These are phyloP conservation scores for Pyricularia pennisetigena DNA, from an alignment of 2,329 filamentous ascomycete species.

Conservation along the genomic window DNA sequence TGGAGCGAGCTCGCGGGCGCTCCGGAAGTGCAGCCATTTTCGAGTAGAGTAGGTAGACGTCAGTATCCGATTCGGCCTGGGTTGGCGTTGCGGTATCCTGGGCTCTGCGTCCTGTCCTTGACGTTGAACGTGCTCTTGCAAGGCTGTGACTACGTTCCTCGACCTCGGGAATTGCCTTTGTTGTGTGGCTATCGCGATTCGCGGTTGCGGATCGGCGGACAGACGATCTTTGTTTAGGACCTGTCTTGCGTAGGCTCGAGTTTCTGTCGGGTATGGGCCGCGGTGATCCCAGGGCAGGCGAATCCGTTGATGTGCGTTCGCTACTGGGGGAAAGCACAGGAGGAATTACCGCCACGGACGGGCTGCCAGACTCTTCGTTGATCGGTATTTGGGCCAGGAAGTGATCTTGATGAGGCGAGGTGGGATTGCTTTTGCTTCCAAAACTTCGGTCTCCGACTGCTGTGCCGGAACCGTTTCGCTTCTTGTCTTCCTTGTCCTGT, in stretches of 20 bases:
- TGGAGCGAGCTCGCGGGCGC: conserved; percentile 4
- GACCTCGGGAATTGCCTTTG: conserved; percentile 27
- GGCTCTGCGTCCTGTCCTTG: background rate
- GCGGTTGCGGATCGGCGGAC: conserved; percentile 27
- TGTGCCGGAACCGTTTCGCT: conserved; percentile 35
- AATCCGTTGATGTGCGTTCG: conserved; percentile 16
- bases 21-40: conserved; percentile 3
- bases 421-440: conserved; percentile 9
- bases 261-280: conserved; percentile 55
- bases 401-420: conserved; percentile 30
- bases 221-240: conserved; percentile 30
- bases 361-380: conserved; percentile 40
- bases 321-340: conserved; percentile 3
- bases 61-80: background rate
- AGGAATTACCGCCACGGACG: conserved; percentile 11
- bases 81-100: background rate
- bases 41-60: background rate
- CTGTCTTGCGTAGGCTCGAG: conserved; percentile 55
- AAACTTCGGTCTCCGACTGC: conserved; percentile 17
- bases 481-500: conserved; percentile 54
- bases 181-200: conserved; percentile 34
- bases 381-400: conserved; percentile 44
- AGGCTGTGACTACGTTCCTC: conserved; percentile 10
- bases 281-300: conserved; percentile 23
- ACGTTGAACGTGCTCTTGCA: background rate